Evolutionary conservation across 2,329 filamentous ascomycete species (phyloP), one percentile per base, ranked within the genome.

Genomic region (Aspergillus persii): DNA sequence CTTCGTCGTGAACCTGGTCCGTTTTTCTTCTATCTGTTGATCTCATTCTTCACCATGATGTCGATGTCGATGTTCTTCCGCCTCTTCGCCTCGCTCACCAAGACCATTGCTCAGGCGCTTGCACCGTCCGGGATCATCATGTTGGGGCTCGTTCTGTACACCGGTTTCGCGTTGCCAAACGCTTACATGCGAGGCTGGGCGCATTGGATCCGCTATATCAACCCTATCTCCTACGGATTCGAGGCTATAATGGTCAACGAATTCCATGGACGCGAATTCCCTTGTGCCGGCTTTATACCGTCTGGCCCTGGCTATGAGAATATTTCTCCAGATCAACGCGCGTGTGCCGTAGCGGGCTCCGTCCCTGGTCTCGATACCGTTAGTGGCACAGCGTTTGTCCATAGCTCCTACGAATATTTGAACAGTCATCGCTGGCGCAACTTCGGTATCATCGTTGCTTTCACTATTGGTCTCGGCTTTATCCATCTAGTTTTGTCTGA

Each of bases 21-120:
- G 1, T 96, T 94, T 81, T 96, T 96, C 82, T 89, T 92, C 79
- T 95, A 90, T 81, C 75, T 91, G 54, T 80, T 96, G 55, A 83
- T 92, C 68, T 88, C 86, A 2, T 92, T 94, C 77, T 72, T 83
- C 61, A 86, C 86, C 1, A 89, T 89, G 1, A 64, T 96, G 68
- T 80, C 84, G 64, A 93, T 93, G 89, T 92, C 88, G 53, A 91
- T 91, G 85, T 83, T 92, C 64, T 94, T 94, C 83, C 85, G 91
- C 41, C 88, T 86, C 4, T 89, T 94, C 63, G 90, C 84, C 23
- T 88, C 89, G 0, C 78, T 89, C 2, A 91, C 90, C 3, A 82
- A 89, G 56, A 90, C 89, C 0, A 71, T 84, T 18, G 77, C 78
- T 0, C 81, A 84, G 67, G 82, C 83, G 44, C 73, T 85, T 73